phyloP scores from a whole-genome alignment of 345 rosid species.

The Gossypium mustelinum region DNA sequence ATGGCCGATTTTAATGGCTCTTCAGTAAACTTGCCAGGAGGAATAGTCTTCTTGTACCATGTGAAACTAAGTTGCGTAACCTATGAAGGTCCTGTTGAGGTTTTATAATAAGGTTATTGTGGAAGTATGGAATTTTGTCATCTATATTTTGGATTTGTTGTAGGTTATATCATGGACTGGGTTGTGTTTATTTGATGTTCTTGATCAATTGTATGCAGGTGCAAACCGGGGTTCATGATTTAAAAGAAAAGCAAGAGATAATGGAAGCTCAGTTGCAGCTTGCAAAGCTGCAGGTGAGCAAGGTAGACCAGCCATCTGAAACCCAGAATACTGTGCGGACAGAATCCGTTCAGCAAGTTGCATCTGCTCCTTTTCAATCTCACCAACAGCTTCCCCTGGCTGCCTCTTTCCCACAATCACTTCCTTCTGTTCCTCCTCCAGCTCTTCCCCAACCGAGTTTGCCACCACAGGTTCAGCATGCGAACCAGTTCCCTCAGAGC shows the following conservation, averaged over 20 bases:
- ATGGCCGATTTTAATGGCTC: not conserved
- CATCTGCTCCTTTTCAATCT: slow-evolving; percentile 47
- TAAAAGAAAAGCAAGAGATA: slow-evolving; percentile 77
- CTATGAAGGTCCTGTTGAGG: not conserved
- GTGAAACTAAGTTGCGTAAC: not conserved
- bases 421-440: slow-evolving; percentile 32
- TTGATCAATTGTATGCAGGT: slow-evolving; percentile 43
- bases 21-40: not conserved
- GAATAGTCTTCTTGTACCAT: not conserved
- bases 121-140: not conserved
- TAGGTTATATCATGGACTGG: not conserved
- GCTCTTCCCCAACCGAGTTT: slow-evolving; percentile 42
- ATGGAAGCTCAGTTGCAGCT: slow-evolving; percentile 66
- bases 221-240: slow-evolving; percentile 56
- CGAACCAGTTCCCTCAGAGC: slow-evolving; percentile 51
- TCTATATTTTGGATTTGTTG: not conserved
- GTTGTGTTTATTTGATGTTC: slow-evolving; percentile 10
- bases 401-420: slow-evolving; percentile 32
- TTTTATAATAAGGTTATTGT: not conserved
- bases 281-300: slow-evolving; percentile 53
- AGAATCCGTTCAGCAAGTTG: slow-evolving; percentile 41
- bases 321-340: slow-evolving; percentile 32
- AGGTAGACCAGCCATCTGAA: slow-evolving; percentile 45
- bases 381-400: slow-evolving; percentile 41
- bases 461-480: slow-evolving; percentile 46